Evolutionary conservation across 495 filamentous ascomycete genomes (phyloP).

Genomic region (Penicillium turbatum): DNA sequence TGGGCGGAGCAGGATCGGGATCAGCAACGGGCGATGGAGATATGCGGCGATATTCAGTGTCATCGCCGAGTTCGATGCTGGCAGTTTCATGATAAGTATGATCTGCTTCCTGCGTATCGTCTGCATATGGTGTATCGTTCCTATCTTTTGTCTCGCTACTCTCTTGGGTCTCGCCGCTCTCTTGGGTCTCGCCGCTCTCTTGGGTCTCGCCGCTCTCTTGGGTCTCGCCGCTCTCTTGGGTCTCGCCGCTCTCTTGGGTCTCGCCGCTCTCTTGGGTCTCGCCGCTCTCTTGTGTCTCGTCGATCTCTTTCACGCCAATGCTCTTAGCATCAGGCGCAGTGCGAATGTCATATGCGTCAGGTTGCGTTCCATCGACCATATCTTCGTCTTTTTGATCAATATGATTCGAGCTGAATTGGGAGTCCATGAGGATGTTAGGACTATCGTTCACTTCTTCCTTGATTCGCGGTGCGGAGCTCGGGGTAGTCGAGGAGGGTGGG

Average conservation of each 20-base stretch:
- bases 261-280: no score
- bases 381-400: background rate
- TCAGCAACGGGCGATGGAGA: background rate
- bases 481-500: background rate
- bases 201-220: no score
- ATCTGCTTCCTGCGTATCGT: constrained; percentile 17
- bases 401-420: no score
- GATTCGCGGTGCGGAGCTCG: background rate
- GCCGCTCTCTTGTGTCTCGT: no score
- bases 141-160: no score
- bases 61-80: constrained; percentile 43
- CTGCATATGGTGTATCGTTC: constrained; percentile 7
- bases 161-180: no score
- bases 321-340: background rate
- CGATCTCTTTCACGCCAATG: no score
- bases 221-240: no score
- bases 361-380: background rate
- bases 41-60: constrained; percentile 8
- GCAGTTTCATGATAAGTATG: constrained; percentile 35
- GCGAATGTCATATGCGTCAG: background rate
- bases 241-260: no score
- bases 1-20: constrained; percentile 6
- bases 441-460: background rate
- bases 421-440: background rate
- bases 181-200: no score